Conservation (phyloP, 768 basidiomycete genomes). For the Steccherinum ochraceum region DNA sequence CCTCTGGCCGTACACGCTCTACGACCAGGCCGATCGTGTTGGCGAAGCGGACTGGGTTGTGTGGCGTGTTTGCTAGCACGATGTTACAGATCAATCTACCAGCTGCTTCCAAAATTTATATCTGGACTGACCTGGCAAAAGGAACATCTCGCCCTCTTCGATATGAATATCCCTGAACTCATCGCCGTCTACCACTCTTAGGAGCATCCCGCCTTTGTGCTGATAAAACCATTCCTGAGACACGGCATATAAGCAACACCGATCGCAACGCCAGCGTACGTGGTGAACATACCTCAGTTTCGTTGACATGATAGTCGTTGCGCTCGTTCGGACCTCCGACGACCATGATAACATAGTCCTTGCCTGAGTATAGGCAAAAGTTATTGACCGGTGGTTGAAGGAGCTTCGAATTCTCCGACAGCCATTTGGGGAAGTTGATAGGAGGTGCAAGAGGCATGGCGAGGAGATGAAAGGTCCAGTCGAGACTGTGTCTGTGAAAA, state of each 20-base stretch:
- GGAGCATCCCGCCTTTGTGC: constrained; percentile 87
- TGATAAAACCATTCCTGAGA: constrained; percentile 96
- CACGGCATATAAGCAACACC: not conserved
- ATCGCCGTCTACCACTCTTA: constrained; percentile 78
- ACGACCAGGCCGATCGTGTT: constrained; percentile 90
- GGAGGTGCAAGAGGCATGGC: constrained; percentile 72
- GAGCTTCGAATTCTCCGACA: constrained; percentile 70
- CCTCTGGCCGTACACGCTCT: constrained; percentile 77
- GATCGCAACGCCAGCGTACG: not conserved
- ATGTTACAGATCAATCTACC: not conserved
- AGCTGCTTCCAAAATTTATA: too few species aligned
- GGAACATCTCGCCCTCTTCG: constrained; percentile 94
- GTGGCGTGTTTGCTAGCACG: constrained; percentile 78
- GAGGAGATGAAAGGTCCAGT: not conserved
- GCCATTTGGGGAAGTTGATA: constrained; percentile 88
- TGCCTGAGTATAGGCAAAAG: constrained; percentile 74
- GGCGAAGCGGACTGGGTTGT: constrained; percentile 89
- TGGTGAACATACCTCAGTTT: constrained; percentile 66
- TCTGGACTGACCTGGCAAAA: constrained; percentile 77
- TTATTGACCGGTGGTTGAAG: constrained; percentile 93
- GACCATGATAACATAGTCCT: constrained; percentile 92
- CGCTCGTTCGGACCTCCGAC: constrained; percentile 94
- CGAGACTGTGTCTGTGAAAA: too few species aligned
- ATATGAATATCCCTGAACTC: constrained; percentile 82
- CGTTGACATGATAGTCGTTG: constrained; percentile 92